These are phyloP conservation scores for Elongisporangium prolatum DNA, from an alignment of 352 stramenopile genomes.

Conservation along the genomic window DNA sequence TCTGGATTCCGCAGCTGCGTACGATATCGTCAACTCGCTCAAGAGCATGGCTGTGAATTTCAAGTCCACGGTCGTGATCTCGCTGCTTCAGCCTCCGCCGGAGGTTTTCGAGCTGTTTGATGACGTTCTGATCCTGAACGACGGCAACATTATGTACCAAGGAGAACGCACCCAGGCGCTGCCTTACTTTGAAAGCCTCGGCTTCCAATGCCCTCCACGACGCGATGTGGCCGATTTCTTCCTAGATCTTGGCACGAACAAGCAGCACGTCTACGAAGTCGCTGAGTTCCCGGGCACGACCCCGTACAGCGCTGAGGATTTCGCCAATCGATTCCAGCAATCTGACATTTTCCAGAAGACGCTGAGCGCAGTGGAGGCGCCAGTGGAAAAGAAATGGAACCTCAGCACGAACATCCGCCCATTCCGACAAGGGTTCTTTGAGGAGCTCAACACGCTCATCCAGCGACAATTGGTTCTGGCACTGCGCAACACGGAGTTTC, in stretches of 20 bases:
- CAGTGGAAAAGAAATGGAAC: not conserved
- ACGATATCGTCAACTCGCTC: constrained; percentile 50
- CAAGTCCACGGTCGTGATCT: constrained; percentile 58
- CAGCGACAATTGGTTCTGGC: constrained; percentile 67
- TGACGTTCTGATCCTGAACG: constrained; percentile 89
- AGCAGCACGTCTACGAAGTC: constrained; percentile 43
- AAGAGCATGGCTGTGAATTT: constrained; percentile 41
- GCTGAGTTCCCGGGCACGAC: not conserved
- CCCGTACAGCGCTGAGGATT: constrained; percentile 29
- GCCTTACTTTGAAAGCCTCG: constrained; percentile 42
- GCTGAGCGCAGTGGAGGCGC: constrained; percentile 28
- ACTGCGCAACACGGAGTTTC: constrained; percentile 41
- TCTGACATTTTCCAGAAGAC: constrained; percentile 51
- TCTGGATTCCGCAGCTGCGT: constrained; percentile 48
- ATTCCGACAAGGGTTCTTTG: constrained; percentile 44
- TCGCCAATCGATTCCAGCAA: constrained; percentile 38
- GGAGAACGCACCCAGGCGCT: constrained; percentile 26
- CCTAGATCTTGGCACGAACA: constrained; percentile 44
- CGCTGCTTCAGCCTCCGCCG: constrained; percentile 88
- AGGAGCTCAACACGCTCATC: constrained; percentile 39
- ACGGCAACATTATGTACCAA: constrained; percentile 88
- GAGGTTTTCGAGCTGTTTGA: constrained; percentile 94
- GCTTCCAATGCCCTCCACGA: constrained; percentile 36
- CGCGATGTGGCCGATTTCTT: constrained; percentile 55
- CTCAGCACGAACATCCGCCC: constrained; percentile 11